These are phyloP conservation scores for Catunica adiposa DNA, from an alignment of 2,329 filamentous ascomycete species.

Conservation along the genomic window DNA sequence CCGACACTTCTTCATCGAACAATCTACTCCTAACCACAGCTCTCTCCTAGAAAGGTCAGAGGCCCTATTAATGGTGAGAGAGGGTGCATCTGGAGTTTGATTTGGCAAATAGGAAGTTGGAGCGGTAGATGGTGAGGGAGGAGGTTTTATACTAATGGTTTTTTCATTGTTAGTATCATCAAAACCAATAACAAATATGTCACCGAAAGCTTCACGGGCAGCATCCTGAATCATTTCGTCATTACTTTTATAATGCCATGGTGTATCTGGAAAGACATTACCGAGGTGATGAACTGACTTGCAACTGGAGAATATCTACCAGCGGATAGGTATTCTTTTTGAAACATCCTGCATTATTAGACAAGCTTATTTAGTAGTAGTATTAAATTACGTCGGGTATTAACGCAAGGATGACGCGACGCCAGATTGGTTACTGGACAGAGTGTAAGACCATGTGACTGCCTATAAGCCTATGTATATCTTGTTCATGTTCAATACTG, in stretches of 20 bases:
- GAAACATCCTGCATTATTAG: slow-evolving; percentile 44
- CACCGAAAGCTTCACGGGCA: slow-evolving; percentile 36
- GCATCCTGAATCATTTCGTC: slow-evolving; percentile 40
- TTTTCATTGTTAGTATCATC: slow-evolving; percentile 39
- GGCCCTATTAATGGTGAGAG: too few relatives aligned
- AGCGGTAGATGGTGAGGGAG: not conserved
- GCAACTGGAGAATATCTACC: slow-evolving; percentile 44
- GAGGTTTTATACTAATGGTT: not conserved
- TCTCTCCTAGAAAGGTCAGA: too few relatives aligned
- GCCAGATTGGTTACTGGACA: too few relatives aligned
- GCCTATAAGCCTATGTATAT: too few relatives aligned
- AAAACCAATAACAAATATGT: slow-evolving; percentile 46
- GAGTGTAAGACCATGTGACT: too few relatives aligned
- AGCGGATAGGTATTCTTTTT: slow-evolving; percentile 42
- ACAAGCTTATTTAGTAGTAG: slow-evolving; percentile 20
- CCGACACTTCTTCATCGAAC: too few relatives aligned
- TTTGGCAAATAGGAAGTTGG: not conserved
- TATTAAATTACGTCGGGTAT: too few relatives aligned
- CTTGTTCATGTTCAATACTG: not conserved
- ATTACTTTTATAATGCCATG: slow-evolving; percentile 41
- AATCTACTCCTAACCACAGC: too few relatives aligned
- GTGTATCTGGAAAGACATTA: slow-evolving; percentile 27
- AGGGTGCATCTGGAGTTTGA: not conserved
- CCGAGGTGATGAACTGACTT: slow-evolving; percentile 42
- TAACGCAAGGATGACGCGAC: too few relatives aligned